Percentiles rank a stretch among this genome's conserved stretches.
Evolutionary conservation across 139 green algal genomes (phyloP).

Genomic region (Chlamydomonas eustigma): DNA sequence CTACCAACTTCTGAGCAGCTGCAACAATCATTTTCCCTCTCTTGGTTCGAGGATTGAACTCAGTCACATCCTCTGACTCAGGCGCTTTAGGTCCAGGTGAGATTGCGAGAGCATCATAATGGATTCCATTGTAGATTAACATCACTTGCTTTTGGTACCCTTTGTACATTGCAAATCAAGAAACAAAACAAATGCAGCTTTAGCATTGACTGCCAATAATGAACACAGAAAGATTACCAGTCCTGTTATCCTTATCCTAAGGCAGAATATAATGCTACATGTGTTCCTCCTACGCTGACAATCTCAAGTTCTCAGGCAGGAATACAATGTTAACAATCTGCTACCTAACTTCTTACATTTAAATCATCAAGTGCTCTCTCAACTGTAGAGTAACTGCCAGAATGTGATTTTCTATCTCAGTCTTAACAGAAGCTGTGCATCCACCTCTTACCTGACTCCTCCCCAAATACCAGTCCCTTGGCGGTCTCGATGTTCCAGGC

Average conservation of each 20-base stretch:
- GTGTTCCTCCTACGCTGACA: too few relatives aligned
- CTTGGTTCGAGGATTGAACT: constrained; percentile 52
- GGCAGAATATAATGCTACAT: too few relatives aligned
- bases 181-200: too few relatives aligned
- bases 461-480: constrained; percentile 77
- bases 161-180: too few relatives aligned
- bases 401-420: too few relatives aligned
- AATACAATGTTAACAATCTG: too few relatives aligned
- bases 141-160: constrained; percentile 35
- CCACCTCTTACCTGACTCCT: constrained; percentile 41
- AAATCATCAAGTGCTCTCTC: too few relatives aligned
- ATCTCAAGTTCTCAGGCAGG: too few relatives aligned
- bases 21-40: constrained; percentile 47
- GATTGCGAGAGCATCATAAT: constrained; percentile 80
- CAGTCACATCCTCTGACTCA: constrained; percentile 15
- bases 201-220: too few relatives aligned
- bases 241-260: not conserved
- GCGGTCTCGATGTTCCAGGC: constrained; percentile 85
- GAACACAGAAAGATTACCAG: not conserved
- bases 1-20: constrained; percentile 45
- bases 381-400: too few relatives aligned
- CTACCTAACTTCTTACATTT: too few relatives aligned
- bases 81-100: constrained; percentile 8
- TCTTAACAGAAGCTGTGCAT: not conserved
- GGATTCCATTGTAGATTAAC: constrained; percentile 74